phyloP scores from a whole-genome alignment of 768 basidiomycete species.

The Agrocybe praecox region DNA sequence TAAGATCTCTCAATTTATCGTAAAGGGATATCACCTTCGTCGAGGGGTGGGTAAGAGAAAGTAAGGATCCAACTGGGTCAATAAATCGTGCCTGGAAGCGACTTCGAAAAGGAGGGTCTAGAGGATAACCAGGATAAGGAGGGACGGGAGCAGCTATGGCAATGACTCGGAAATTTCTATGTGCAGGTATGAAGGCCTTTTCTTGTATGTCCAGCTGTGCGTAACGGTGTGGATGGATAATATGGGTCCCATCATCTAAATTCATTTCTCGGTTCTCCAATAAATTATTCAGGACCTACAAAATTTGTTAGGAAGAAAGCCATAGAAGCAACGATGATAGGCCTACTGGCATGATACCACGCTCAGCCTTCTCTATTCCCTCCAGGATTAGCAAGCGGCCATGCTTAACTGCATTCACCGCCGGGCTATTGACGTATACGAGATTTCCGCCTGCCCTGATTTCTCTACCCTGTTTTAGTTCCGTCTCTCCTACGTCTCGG shows the following conservation, averaged over 20 bases:
- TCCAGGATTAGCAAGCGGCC: slow-evolving; percentile 68
- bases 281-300: slow-evolving; percentile 62
- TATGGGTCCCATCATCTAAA: slow-evolving; percentile 70
- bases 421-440: slow-evolving; percentile 69
- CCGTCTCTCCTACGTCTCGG: slow-evolving; percentile 72
- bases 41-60: slow-evolving; percentile 39
- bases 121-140: slow-evolving; percentile 65
- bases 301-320: slow-evolving; percentile 10
- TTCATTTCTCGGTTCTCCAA: slow-evolving; percentile 78
- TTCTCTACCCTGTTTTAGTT: slow-evolving; percentile 72
- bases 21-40: slow-evolving; percentile 29
- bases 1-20: slow-evolving; percentile 53
- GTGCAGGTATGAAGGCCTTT: slow-evolving; percentile 62
- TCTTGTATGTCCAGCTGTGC: slow-evolving; percentile 46
- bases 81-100: slow-evolving; percentile 71
- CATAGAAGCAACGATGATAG: neutral
- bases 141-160: slow-evolving; percentile 73
- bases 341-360: slow-evolving; percentile 71
- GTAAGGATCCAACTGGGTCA: slow-evolving; percentile 57
- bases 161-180: slow-evolving; percentile 68
- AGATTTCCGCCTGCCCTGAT: slow-evolving; percentile 62
- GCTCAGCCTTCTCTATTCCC: slow-evolving; percentile 72
- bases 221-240: slow-evolving; percentile 64
- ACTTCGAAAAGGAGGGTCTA: slow-evolving; percentile 69
- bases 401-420: slow-evolving; percentile 66